These are phyloP conservation scores for Solanum medicagineum DNA, from an alignment of 257 asterid species.

Conservation along the genomic window DNA sequence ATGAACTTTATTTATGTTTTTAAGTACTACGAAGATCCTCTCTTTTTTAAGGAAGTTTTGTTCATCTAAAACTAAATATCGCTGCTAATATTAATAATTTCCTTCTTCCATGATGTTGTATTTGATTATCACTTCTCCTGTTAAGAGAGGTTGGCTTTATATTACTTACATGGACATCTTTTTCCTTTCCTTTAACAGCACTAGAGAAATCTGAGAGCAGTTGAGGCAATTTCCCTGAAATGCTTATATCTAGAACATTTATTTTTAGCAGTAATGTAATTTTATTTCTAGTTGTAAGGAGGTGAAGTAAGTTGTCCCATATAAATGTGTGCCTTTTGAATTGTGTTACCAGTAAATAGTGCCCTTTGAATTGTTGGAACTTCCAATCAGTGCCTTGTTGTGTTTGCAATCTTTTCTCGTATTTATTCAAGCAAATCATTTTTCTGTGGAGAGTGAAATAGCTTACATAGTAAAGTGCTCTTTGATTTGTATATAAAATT, in stretches of 20 bases:
- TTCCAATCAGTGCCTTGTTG: not conserved
- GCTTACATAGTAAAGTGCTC: too few species aligned
- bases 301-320: not conserved
- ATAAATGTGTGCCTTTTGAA: not conserved
- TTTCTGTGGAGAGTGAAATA: too few species aligned
- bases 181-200: conserved; percentile 35
- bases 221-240: conserved; percentile 17
- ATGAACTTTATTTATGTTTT: too few species aligned
- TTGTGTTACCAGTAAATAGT: not conserved
- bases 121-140: not conserved
- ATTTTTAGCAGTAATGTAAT: not conserved
- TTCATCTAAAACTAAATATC: not conserved
- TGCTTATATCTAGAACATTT: not conserved
- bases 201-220: conserved; percentile 90
- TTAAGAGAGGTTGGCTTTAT: not conserved
- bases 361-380: too few species aligned
- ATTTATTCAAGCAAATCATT: too few species aligned
- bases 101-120: not conserved
- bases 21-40: not conserved
- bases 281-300: not conserved
- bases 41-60: not conserved
- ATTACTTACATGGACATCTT: not conserved
- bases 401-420: not conserved
- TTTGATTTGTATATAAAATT: too few species aligned
- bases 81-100: not conserved